Evolutionary conservation across 768 basidiomycete genomes (phyloP).

Genomic region (Trametes elegans): DNA sequence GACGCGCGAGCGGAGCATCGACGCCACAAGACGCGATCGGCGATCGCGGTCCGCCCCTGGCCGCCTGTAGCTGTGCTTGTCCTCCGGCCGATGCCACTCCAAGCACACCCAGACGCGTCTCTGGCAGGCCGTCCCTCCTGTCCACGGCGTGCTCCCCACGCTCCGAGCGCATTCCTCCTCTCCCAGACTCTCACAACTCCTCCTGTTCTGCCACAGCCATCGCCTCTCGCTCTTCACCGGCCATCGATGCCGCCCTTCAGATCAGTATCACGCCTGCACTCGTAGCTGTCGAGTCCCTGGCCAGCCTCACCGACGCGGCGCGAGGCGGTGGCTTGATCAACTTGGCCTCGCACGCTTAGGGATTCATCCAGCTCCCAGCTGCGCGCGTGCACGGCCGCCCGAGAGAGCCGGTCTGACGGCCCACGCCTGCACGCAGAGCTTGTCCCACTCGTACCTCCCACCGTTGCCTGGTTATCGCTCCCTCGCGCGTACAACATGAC

Average conservation of each 20-base stretch:
- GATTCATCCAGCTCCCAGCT: not conserved
- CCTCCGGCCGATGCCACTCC: not conserved
- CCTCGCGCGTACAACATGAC: not conserved
- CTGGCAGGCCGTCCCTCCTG: too few species aligned
- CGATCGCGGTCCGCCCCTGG: slow-evolving; percentile 11
- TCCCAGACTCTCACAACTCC: not conserved
- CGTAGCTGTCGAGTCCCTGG: too few species aligned
- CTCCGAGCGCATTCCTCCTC: not conserved
- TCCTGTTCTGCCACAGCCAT: not conserved
- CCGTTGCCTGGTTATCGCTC: not conserved
- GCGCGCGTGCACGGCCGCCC: not conserved
- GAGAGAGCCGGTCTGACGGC: not conserved
- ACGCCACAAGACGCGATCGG: not conserved
- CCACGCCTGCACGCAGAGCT: not conserved
- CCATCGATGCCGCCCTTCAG: not conserved
- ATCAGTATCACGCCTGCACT: too few species aligned
- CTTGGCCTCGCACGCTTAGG: not conserved
- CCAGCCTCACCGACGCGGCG: too few species aligned
- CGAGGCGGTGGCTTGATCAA: too few species aligned
- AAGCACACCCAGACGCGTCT: not conserved
- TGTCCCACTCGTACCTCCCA: not conserved
- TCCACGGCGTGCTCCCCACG: not conserved
- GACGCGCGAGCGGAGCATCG: not conserved
- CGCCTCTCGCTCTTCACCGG: not conserved
- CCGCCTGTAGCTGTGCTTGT: not conserved